These are phyloP conservation scores for Hypoxylon lenormandii DNA, from an alignment of 495 filamentous ascomycete species.

Conservation along the genomic window DNA sequence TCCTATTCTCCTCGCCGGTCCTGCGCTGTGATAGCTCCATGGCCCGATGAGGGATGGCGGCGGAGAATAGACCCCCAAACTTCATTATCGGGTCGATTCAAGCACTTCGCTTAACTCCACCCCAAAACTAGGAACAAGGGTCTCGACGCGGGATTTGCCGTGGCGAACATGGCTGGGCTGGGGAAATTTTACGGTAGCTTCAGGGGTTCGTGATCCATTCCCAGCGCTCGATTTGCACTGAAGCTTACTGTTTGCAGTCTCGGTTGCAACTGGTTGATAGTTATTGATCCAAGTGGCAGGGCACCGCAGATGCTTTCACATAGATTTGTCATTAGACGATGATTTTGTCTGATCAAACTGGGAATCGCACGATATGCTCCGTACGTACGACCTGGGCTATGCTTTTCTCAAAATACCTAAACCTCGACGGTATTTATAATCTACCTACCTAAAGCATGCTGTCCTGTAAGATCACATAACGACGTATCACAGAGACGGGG, in stretches of 20 bases:
- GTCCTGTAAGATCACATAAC: conserved; percentile 15
- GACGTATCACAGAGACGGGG: conserved; percentile 11
- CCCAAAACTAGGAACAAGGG: conserved; percentile 25
- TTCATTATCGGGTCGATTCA: conserved; percentile 31
- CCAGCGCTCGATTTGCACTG: conserved; percentile 31
- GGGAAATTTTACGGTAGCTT: conserved; percentile 40
- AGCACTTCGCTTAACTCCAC: conserved; percentile 34
- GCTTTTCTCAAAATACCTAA: not conserved
- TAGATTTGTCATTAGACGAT: conserved; percentile 32
- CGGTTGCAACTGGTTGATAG: conserved; percentile 41
- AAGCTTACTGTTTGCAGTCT: conserved; percentile 39
- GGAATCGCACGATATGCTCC: conserved; percentile 15
- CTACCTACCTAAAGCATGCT: conserved; percentile 8
- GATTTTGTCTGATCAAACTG: conserved; percentile 18
- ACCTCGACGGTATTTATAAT: conserved; percentile 10
- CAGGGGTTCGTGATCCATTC: conserved; percentile 39
- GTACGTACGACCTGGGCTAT: conserved; percentile 10
- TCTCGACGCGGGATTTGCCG: conserved; percentile 38
- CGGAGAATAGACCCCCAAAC: conserved; percentile 33
- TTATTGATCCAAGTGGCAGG: conserved; percentile 27
- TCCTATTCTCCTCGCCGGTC: not conserved
- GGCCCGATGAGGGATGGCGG: conserved; percentile 31
- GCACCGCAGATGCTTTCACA: conserved; percentile 17
- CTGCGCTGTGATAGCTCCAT: not conserved
- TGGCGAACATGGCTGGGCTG: conserved; percentile 22